Evolutionary conservation across 768 basidiomycete species (phyloP).

Genomic region (Crassisporium funariophilum): DNA sequence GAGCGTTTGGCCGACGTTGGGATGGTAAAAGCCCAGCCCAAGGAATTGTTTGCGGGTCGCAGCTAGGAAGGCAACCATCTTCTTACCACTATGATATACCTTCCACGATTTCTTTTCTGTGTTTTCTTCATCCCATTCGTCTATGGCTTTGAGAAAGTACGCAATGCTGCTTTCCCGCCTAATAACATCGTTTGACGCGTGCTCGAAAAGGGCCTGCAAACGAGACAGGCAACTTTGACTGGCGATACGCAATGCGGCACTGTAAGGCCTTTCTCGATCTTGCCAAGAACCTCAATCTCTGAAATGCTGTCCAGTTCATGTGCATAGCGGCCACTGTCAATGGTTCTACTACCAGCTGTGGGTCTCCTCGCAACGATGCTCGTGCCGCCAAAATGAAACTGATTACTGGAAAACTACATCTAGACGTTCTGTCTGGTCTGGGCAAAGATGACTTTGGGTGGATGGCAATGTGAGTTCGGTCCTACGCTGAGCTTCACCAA

Average conservation of each 20-base stretch:
- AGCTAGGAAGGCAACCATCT: too few relatives aligned
- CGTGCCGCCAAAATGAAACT: too few relatives aligned
- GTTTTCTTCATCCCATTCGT: too few relatives aligned
- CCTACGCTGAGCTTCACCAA: too few relatives aligned
- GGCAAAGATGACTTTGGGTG: slow-evolving; percentile 46
- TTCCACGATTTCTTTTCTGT: too few relatives aligned
- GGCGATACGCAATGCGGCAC: slow-evolving; percentile 33
- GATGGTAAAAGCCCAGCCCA: too few relatives aligned
- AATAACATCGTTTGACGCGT: not conserved
- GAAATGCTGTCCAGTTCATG: slow-evolving; percentile 46
- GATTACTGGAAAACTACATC: too few relatives aligned
- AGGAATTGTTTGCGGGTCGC: too few relatives aligned
- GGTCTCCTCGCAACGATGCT: slow-evolving; percentile 10
- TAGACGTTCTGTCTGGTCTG: slow-evolving; percentile 52
- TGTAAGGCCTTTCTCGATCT: slow-evolving; percentile 17
- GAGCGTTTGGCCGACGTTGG: too few relatives aligned
- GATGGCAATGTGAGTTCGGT: slow-evolving; percentile 59
- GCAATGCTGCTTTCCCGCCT: too few relatives aligned
- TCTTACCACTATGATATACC: too few relatives aligned
- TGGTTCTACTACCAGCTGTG: slow-evolving; percentile 47
- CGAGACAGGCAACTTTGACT: slow-evolving; percentile 13
- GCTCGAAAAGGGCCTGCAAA: slow-evolving; percentile 1
- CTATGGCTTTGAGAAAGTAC: too few relatives aligned
- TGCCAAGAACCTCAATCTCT: not conserved
- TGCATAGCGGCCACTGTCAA: slow-evolving; percentile 50